phyloP scores from a whole-genome alignment of 371 early-diverging fungal species.

The Entomophthora muscae region DNA sequence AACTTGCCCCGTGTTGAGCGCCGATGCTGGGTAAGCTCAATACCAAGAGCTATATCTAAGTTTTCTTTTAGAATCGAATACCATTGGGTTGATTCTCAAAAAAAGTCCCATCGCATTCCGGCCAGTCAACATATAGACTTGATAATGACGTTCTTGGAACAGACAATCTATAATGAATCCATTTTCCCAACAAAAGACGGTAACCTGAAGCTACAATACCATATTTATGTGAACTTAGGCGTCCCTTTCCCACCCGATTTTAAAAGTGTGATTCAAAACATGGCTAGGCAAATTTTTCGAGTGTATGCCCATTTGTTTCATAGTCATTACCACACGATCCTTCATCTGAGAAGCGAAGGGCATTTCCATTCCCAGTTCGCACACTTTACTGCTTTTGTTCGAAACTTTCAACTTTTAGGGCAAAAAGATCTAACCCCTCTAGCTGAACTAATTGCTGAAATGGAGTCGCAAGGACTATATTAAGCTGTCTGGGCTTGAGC shows the following conservation, averaged over 20 bases:
- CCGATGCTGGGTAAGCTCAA: slow-evolving; percentile 5
- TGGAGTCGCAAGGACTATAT: slow-evolving; percentile 24
- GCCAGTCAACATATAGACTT: slow-evolving; percentile 92
- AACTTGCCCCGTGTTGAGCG: slow-evolving; percentile 3
- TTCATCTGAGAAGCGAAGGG: slow-evolving; percentile 61
- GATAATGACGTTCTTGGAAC: slow-evolving; percentile 78
- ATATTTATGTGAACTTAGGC: slow-evolving; percentile 14
- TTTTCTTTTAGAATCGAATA: slow-evolving; percentile 44
- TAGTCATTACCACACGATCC: slow-evolving; percentile 72
- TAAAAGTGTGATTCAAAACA: slow-evolving; percentile 34
- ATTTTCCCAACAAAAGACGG: slow-evolving; percentile 62
- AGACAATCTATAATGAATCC: slow-evolving; percentile 64
- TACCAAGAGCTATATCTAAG: not conserved
- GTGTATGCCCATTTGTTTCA: slow-evolving; percentile 88
- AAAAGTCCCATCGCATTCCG: slow-evolving; percentile 59
- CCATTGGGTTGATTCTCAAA: slow-evolving; percentile 76
- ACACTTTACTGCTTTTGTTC: slow-evolving; percentile 77
- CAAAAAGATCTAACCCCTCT: slow-evolving; percentile 76
- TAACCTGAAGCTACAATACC: not conserved
- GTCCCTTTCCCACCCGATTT: slow-evolving; percentile 72
- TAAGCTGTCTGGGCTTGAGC: too few species aligned
- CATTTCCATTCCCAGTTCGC: slow-evolving; percentile 90
- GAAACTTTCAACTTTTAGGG: slow-evolving; percentile 80
- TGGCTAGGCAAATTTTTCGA: slow-evolving; percentile 72
- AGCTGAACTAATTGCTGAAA: slow-evolving; percentile 51